phyloP scores from a whole-genome alignment of 441 rosid genomes.

The Lepidium campestre region DNA sequence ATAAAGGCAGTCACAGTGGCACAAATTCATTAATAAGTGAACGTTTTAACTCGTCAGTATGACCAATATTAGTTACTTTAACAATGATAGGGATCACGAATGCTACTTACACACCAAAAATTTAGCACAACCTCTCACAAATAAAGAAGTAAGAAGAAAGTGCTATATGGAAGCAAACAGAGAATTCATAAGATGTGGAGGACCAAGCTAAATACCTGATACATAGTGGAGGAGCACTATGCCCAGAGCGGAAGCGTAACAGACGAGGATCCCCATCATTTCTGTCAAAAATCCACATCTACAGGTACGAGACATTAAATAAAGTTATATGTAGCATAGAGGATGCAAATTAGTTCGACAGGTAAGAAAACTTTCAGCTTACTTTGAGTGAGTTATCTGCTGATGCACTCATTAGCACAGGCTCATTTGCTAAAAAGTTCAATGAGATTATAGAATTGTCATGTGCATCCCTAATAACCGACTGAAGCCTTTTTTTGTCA shows the following conservation, averaged over 20 bases:
- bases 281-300: conserved; percentile 99
- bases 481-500: conserved; percentile 79
- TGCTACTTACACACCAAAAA: neutral
- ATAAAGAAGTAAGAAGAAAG: neutral
- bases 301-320: neutral
- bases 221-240: conserved; percentile 96
- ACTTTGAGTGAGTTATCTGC: conserved; percentile 93
- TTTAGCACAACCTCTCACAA: neutral
- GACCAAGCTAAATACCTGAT: conserved; percentile 48
- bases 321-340: neutral
- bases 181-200: neutral
- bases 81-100: neutral
- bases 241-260: conserved; percentile 94
- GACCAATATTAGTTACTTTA: neutral
- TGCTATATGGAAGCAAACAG: conserved; percentile 1
- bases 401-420: conserved; percentile 92
- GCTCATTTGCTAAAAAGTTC: conserved; percentile 93
- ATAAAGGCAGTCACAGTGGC: neutral
- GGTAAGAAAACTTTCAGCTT: conserved; percentile 19
- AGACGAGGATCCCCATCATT: conserved; percentile 95
- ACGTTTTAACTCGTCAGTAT: neutral
- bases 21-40: neutral
- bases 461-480: conserved; percentile 92
- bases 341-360: neutral
- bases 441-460: conserved; percentile 72